Conservation (phyloP, 441 rosid genomes). For the Flueggea neowawraea region DNA sequence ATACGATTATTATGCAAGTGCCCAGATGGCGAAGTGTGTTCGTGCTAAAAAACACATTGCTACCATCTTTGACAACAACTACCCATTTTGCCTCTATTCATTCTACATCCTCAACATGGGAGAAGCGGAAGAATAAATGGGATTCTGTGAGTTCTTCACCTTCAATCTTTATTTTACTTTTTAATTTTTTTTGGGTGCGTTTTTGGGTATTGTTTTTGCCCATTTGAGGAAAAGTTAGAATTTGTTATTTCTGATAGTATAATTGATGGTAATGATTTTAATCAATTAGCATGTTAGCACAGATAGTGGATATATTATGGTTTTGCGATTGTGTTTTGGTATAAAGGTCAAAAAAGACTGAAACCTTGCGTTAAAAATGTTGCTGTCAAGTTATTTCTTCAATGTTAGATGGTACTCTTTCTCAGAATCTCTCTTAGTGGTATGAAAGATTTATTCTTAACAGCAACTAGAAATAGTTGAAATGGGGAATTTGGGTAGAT, state of each 20-base stretch:
- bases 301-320: too few species aligned
- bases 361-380: too few species aligned
- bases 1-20: conserved; percentile 29
- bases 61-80: conserved; percentile 17
- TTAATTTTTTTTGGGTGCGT: not conserved
- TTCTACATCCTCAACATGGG: conserved; percentile 40
- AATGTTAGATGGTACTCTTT: too few species aligned
- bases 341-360: too few species aligned
- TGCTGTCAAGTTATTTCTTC: too few species aligned
- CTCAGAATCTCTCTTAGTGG: too few species aligned
- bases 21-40: conserved; percentile 50
- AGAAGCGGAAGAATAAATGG: conserved; percentile 53
- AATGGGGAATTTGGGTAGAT: too few species aligned
- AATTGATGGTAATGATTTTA: not conserved
- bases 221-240: not conserved
- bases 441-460: too few species aligned
- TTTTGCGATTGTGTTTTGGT: too few species aligned
- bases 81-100: conserved; percentile 38
- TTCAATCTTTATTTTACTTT: not conserved
- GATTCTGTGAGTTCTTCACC: conserved; percentile 29
- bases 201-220: not conserved
- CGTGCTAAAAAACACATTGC: conserved; percentile 25
- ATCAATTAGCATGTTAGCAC: not conserved
- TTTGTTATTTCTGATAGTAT: not conserved
- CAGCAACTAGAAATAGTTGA: too few species aligned